phyloP scores from a whole-genome alignment of 176 grass and related monocot genomes.

The Rhynchospora breviuscula region DNA sequence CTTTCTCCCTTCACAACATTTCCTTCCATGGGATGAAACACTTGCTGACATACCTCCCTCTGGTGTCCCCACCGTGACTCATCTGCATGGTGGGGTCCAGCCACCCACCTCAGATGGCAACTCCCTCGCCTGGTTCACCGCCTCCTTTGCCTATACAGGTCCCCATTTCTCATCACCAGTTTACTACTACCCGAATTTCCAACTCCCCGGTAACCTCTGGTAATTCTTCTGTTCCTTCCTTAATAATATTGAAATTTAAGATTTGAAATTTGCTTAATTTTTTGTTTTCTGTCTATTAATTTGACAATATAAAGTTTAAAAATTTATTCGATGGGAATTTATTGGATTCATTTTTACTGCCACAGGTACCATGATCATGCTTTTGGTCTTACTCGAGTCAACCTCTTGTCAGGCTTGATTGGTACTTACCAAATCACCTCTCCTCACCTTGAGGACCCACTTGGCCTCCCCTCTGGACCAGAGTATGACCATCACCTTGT shows the following conservation, averaged over 20 bases:
- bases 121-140: constrained; percentile 70
- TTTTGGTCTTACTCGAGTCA: constrained; percentile 33
- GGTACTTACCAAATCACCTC: constrained; percentile 30
- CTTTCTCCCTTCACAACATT: constrained; percentile 44
- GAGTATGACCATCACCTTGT: constrained; percentile 40
- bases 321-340: background rate
- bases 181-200: constrained; percentile 53
- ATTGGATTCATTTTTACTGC: background rate
- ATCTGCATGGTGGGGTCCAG: constrained; percentile 87
- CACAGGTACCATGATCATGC: constrained; percentile 29
- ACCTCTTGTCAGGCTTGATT: constrained; percentile 41
- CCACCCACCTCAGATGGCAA: constrained; percentile 62
- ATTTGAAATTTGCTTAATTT: background rate
- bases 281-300: background rate
- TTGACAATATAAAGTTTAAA: background rate
- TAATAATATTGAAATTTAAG: background rate
- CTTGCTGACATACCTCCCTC: background rate
- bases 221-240: background rate
- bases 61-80: constrained; percentile 69
- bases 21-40: constrained; percentile 71
- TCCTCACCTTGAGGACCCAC: constrained; percentile 7
- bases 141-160: constrained; percentile 31
- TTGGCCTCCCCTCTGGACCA: constrained; percentile 32
- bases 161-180: constrained; percentile 28
- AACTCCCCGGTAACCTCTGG: constrained; percentile 32